Evolutionary conservation across 2,329 filamentous ascomycete species (phyloP), one percentile per base, ranked within the genome.

Genomic region (Sporothrix inflata): DNA sequence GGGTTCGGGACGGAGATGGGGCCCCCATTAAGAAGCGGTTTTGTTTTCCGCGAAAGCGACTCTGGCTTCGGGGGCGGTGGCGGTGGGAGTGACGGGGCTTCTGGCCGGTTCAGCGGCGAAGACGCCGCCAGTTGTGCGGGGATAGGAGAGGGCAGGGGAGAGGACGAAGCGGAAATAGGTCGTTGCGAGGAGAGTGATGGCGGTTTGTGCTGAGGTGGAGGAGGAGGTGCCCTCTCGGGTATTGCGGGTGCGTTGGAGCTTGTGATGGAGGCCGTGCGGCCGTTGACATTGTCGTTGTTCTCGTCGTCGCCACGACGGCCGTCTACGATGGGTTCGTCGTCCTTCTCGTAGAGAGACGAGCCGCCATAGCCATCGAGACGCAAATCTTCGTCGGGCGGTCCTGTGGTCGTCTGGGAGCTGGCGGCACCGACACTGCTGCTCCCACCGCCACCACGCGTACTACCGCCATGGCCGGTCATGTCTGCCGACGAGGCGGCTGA

Each of bases 371-470:
- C 65, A n/a, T 73, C 72, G 19, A 73, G 47, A 47, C 63, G 69
- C 9, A 57, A 51, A 30, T 73, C 70, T 21, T 74, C 73, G 57
- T 74, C 73, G n/a, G 70, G 51, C 4, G 68, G 67, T 1, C 30
- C 67, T 14, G 71, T 73, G 27, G 74, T 75, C 27, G 73, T 66
- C 24, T 75, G 72, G n/a, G 74, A 75, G 47, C 73, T 75, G 24
- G 72, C 71, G 4, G 71, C 73, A 8, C 72, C 72, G 66, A 71
- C 72, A 16, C 45, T 72, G 72, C 70, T 71, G 51, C 72, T 71
- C n/a, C 63, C 70, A 51, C 67, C 61, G 42, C 66, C 71, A 40
- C 68, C 49, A 53, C 40, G 38, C 6, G 21, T 45, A 19, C 72
- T 71, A 40, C 63, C 45, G 69, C 69, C 65, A 53, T 73, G 69